Conservation (phyloP, 495 filamentous ascomycete genomes). For the Neurospora sp. region DNA sequence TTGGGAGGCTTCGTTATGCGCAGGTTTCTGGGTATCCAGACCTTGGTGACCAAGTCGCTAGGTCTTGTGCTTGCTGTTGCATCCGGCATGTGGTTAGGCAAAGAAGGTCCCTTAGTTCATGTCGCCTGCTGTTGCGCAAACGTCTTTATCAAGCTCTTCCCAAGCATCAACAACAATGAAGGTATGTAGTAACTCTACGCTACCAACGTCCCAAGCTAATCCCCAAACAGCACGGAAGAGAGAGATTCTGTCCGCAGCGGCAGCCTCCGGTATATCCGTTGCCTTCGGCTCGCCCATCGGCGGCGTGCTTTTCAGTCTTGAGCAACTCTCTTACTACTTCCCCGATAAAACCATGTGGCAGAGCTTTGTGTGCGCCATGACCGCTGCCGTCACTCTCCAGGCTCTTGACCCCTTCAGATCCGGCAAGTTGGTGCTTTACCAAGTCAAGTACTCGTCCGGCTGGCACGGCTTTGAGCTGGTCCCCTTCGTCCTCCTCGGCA, state of each 20-base stretch:
- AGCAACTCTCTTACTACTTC: slow-evolving; percentile 97
- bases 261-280: slow-evolving; percentile 90
- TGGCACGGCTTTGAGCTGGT: slow-evolving; percentile 96
- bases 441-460: slow-evolving; percentile 82
- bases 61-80: slow-evolving; percentile 88
- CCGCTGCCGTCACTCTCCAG: slow-evolving; percentile 86
- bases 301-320: slow-evolving; percentile 83
- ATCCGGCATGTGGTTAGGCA: slow-evolving; percentile 96
- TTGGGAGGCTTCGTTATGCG: slow-evolving; percentile 91
- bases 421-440: slow-evolving; percentile 92
- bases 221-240: slow-evolving; percentile 66
- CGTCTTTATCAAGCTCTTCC: slow-evolving; percentile 84
- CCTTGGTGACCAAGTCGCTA: slow-evolving; percentile 80
- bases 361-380: slow-evolving; percentile 97
- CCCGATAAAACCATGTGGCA: slow-evolving; percentile 99
- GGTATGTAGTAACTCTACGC: slow-evolving; percentile 34
- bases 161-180: slow-evolving; percentile 79
- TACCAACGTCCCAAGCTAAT: slow-evolving; percentile 7
- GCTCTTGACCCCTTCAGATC: slow-evolving; percentile 91
- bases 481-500: slow-evolving; percentile 78
- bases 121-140: slow-evolving; percentile 97
- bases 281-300: slow-evolving; percentile 97
- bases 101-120: slow-evolving; percentile 94
- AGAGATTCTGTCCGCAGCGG: slow-evolving; percentile 89
- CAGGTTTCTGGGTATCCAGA: slow-evolving; percentile 89